Conservation (phyloP, 2,329 filamentous ascomycete species). For the Achaetomium macrosporum region DNA sequence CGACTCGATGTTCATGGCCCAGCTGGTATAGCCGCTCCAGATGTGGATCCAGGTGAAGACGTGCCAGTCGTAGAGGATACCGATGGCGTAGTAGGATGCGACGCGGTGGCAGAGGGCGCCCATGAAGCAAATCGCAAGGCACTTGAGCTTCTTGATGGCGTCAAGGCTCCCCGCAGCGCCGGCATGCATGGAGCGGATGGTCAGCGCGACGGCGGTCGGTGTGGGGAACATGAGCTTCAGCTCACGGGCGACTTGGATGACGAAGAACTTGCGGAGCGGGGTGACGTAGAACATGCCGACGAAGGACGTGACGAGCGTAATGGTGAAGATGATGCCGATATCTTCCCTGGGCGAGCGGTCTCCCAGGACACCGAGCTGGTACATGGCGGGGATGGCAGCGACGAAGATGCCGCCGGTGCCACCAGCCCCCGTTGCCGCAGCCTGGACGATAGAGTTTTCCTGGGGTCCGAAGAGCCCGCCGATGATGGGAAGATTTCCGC, state of each 20-base stretch:
- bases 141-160: conserved; percentile 51
- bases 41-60: conserved; percentile 49
- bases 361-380: conserved; percentile 43
- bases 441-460: conserved; percentile 43
- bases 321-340: conserved; percentile 43
- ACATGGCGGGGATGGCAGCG: conserved; percentile 50
- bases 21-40: conserved; percentile 46
- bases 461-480: conserved; percentile 51
- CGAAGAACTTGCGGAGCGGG: conserved; percentile 51
- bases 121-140: conserved; percentile 43
- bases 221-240: conserved; percentile 54
- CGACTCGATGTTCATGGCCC: conserved; percentile 48
- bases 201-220: conserved; percentile 52
- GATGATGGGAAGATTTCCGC: conserved; percentile 42
- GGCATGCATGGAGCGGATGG: conserved; percentile 54
- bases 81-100: conserved; percentile 50
- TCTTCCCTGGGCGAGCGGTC: conserved; percentile 40
- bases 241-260: conserved; percentile 50
- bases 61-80: conserved; percentile 54
- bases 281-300: conserved; percentile 50
- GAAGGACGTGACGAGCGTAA: conserved; percentile 47
- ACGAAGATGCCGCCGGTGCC: conserved; percentile 50
- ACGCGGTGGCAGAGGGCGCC: conserved; percentile 46
- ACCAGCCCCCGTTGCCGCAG: conserved; percentile 48
- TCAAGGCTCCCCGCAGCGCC: conserved; percentile 43